Conservation (phyloP, 2,329 filamentous ascomycete genomes). For the Botryotinia calthae region DNA sequence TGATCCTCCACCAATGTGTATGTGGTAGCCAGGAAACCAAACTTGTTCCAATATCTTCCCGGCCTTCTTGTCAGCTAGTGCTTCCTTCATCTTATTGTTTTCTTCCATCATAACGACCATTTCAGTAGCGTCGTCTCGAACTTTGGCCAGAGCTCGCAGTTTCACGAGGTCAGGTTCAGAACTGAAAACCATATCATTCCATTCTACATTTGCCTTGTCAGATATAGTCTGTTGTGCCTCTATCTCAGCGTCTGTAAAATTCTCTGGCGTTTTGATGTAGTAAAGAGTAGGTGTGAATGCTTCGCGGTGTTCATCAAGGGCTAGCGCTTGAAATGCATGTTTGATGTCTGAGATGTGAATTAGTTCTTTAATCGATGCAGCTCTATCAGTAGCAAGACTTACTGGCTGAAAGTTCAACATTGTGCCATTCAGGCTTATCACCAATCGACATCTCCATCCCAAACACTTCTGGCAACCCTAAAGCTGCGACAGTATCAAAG, state of each 20-base stretch:
- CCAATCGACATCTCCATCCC: not conserved
- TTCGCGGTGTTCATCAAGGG: slow-evolving; percentile 47
- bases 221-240: not conserved
- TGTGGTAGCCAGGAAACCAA: slow-evolving; percentile 32
- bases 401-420: slow-evolving; percentile 3
- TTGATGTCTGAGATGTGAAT: slow-evolving; percentile 38
- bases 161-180: not conserved
- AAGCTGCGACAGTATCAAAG: slow-evolving; percentile 25
- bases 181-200: not conserved
- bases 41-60: slow-evolving; percentile 26
- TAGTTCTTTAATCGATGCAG: not conserved
- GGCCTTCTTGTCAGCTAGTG: not conserved
- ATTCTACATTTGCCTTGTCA: not conserved
- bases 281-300: slow-evolving; percentile 42
- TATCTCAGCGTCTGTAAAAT: not conserved
- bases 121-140: not conserved
- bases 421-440: slow-evolving; percentile 11
- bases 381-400: not conserved
- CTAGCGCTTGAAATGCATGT: slow-evolving; percentile 49
- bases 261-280: slow-evolving; percentile 21
- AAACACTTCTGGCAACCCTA: slow-evolving; percentile 10
- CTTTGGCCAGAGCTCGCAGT: not conserved
- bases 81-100: slow-evolving; percentile 27
- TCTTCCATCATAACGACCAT: not conserved
- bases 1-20: slow-evolving; percentile 27